Conservation (phyloP, 2,329 filamentous ascomycete species). For the Fusarium globosum region DNA sequence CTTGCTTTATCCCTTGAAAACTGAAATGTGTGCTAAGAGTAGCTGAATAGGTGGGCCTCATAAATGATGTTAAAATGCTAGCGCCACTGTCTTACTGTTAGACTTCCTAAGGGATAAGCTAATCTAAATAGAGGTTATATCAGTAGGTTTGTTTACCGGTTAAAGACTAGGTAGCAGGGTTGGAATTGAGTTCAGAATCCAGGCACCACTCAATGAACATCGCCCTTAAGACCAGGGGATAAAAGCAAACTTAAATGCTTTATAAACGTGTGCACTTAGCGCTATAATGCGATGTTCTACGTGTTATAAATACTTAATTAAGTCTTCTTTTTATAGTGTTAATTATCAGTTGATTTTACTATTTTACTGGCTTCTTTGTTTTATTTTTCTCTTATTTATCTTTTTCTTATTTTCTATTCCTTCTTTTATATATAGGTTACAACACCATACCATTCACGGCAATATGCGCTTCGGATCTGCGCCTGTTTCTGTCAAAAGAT, state of each 20-base stretch:
- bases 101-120: neutral
- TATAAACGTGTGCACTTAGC: neutral
- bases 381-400: neutral
- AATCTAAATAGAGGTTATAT: neutral
- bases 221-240: neutral
- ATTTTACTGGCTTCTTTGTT: neutral
- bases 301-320: neutral
- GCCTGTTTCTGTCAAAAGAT: neutral
- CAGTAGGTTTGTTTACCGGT: neutral
- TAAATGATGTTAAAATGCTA: neutral
- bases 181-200: neutral
- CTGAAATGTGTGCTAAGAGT: rapidly evolving
- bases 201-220: neutral
- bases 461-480: neutral
- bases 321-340: neutral
- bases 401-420: neutral
- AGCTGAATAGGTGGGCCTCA: neutral
- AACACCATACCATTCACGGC: neutral
- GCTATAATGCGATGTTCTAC: neutral
- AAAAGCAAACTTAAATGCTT: neutral
- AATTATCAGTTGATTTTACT: neutral
- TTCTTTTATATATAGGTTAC: neutral
- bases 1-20: neutral
- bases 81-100: neutral
- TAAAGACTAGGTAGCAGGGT: neutral